Conservation (phyloP, 2,329 filamentous ascomycete species). For the Phialophora verrucosa region DNA sequence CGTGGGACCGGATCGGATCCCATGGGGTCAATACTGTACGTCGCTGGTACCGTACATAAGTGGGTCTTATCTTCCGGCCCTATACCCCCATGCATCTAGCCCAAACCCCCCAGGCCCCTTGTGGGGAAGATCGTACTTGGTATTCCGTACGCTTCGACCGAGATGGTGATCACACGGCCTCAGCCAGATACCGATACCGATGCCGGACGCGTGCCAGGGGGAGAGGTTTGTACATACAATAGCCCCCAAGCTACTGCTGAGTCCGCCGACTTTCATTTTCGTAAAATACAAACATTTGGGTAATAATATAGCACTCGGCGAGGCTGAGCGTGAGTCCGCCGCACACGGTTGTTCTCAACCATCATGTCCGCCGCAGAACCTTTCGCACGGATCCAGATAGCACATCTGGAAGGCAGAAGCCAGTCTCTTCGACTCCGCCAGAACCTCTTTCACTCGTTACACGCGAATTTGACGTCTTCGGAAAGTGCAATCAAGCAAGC, state of each 20-base stretch:
- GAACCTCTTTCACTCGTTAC: slow-evolving; percentile 48
- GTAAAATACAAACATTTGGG: not conserved
- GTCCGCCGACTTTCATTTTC: not conserved
- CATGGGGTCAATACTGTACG: not conserved
- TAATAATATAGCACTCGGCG: no score
- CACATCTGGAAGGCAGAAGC: slow-evolving; percentile 48
- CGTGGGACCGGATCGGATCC: not conserved
- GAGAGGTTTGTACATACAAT: slow-evolving; percentile 31
- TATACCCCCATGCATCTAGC: not conserved
- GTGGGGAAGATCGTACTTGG: not conserved
- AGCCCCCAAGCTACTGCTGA: slow-evolving; percentile 26
- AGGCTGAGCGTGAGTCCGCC: not conserved
- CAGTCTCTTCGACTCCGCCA: slow-evolving; percentile 49
- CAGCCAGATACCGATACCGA: not conserved
- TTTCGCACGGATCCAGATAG: slow-evolving; percentile 44
- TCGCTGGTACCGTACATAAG: not conserved
- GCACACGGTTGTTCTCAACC: not conserved
- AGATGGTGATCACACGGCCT: not conserved
- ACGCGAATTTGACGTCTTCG: slow-evolving; percentile 43
- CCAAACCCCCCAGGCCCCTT: not conserved
- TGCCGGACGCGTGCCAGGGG: not conserved
- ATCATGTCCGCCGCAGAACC: slow-evolving; percentile 40
- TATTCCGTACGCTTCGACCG: not conserved
- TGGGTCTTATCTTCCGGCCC: not conserved
- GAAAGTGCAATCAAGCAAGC: slow-evolving; percentile 43